Conservation (phyloP, 2,329 filamentous ascomycete genomes). For the Dactylella cylindrospora region DNA sequence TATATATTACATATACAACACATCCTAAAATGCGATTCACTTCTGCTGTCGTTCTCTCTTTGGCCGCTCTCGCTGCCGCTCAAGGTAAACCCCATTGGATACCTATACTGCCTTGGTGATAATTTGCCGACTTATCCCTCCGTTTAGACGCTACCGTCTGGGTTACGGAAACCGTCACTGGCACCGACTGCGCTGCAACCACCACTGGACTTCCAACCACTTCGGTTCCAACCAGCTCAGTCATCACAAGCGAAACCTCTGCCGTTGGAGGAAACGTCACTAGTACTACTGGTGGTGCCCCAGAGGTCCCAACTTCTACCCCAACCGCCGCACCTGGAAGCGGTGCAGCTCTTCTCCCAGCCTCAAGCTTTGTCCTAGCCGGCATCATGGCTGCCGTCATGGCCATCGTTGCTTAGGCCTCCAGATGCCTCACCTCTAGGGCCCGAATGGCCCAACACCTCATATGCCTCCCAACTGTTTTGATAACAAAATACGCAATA, state of each 20-base stretch:
- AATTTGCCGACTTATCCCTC: too few relatives aligned
- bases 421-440: not conserved
- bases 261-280: conserved; percentile 4
- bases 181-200: conserved; percentile 34
- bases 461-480: not conserved
- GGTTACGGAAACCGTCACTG: conserved; percentile 38
- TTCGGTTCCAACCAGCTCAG: conserved; percentile 7
- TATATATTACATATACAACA: not conserved
- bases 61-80: conserved; percentile 26
- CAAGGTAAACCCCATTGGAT: conserved; percentile 32
- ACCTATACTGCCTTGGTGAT: too few relatives aligned
- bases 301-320: conserved; percentile 17
- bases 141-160: conserved; percentile 43
- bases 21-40: conserved; percentile 41
- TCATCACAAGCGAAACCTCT: conserved; percentile 3
- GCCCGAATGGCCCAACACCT: not conserved
- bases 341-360: conserved; percentile 20
- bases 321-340: conserved; percentile 14
- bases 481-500: conserved; percentile 11
- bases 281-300: conserved; percentile 19
- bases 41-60: conserved; percentile 20
- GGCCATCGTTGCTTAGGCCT: conserved; percentile 24
- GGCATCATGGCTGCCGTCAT: conserved; percentile 30
- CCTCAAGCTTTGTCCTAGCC: conserved; percentile 33
- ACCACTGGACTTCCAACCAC: conserved; percentile 17